Conservation (phyloP, 805 yeast species). For the Metschnikowia cerradonensis region DNA sequence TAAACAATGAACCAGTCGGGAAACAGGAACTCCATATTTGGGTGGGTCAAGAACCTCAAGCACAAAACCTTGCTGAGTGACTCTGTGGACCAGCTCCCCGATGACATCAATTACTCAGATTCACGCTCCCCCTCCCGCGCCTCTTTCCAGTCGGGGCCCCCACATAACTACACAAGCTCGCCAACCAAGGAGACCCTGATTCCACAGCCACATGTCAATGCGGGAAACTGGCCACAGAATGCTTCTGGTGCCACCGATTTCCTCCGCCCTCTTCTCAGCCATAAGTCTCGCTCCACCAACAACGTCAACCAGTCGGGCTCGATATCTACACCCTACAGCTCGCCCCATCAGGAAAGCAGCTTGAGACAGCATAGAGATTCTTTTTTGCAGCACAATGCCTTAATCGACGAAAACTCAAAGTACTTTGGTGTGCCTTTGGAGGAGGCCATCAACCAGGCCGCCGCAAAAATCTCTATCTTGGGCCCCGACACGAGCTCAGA, state of each 20-base stretch:
- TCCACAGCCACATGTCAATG: constrained; percentile 4
- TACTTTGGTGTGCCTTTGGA: constrained; percentile 79
- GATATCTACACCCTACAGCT: constrained; percentile 27
- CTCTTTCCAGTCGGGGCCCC: constrained; percentile 12
- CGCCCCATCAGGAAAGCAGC: constrained; percentile 13
- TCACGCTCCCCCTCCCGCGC: constrained; percentile 19
- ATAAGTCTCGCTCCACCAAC: constrained; percentile 49
- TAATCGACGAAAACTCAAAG: constrained; percentile 45
- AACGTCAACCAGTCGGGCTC: constrained; percentile 39
- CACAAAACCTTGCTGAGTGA: constrained; percentile 36
- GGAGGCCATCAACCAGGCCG: constrained; percentile 68
- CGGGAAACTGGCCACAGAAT: constrained; percentile 1
- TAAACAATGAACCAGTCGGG: constrained; percentile 37
- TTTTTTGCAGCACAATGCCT: constrained; percentile 42
- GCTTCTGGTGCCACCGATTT: constrained; percentile 19
- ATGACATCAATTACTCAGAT: constrained; percentile 17
- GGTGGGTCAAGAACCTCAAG: constrained; percentile 44
- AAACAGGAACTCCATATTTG: constrained; percentile 37
- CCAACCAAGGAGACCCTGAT: constrained; percentile 9
- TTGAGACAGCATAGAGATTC: constrained; percentile 47
- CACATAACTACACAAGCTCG: constrained; percentile 13
- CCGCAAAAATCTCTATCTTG: constrained; percentile 67
- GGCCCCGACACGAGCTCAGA: constrained; percentile 32
- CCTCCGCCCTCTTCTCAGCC: constrained; percentile 46
- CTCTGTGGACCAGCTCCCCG: constrained; percentile 32